A percentile compares a stretch with the other conserved stretches of the same genome.
phyloP scores from a whole-genome alignment of 371 early-diverging fungal genomes.

The Mucor velutinosus region DNA sequence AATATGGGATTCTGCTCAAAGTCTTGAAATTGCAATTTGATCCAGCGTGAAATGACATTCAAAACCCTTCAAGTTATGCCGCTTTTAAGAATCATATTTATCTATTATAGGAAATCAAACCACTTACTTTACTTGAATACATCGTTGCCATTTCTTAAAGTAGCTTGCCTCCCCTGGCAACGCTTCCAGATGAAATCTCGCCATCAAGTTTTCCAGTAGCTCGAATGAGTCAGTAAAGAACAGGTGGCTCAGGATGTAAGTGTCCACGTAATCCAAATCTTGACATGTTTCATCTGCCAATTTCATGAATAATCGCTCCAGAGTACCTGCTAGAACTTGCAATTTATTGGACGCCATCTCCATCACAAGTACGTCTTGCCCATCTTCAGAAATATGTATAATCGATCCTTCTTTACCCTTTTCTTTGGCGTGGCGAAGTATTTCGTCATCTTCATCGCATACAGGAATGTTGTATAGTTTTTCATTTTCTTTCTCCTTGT shows the following conservation, averaged over 20 bases:
- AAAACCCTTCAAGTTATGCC: conserved; percentile 49
- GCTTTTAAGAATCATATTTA: neutral
- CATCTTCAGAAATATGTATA: conserved; percentile 55
- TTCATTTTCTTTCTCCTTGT: neutral
- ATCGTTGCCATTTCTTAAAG: conserved; percentile 63
- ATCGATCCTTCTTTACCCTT: conserved; percentile 25
- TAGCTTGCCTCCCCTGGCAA: conserved; percentile 52
- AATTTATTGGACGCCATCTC: conserved; percentile 51
- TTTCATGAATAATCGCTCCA: conserved; percentile 62
- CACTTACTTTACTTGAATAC: conserved; percentile 65
- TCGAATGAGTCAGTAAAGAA: conserved; percentile 63
- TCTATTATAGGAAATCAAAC: neutral
- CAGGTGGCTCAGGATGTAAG: conserved; percentile 57
- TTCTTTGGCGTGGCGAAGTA: conserved; percentile 12
- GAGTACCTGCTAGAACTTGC: conserved; percentile 64
- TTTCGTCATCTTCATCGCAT: conserved; percentile 9
- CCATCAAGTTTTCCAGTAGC: conserved; percentile 60
- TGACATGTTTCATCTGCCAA: conserved; percentile 68
- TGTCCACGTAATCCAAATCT: conserved; percentile 69
- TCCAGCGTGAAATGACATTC: conserved; percentile 67
- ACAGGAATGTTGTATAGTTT: neutral
- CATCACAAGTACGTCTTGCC: conserved; percentile 57
- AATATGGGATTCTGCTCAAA: conserved; percentile 53
- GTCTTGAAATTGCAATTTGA: conserved; percentile 66
- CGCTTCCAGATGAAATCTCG: conserved; percentile 60